Evolutionary conservation across 768 basidiomycete genomes (phyloP).

Genomic region (Podaxis sp.): DNA sequence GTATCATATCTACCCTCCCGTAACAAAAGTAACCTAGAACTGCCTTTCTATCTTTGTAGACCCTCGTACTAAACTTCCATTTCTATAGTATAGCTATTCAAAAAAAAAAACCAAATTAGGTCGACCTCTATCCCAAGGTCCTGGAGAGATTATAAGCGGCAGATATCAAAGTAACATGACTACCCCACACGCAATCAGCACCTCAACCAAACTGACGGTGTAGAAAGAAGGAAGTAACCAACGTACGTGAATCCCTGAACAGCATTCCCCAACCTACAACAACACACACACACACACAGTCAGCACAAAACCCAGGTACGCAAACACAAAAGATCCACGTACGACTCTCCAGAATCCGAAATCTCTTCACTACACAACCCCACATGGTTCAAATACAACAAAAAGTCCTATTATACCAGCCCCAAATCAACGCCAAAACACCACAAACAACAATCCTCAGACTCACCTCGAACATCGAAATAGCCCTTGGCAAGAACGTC

Average conservation of each 20-base stretch:
- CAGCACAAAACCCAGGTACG: neutral
- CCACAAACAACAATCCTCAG: neutral
- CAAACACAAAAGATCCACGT: slow-evolving; percentile 19
- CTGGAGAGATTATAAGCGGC: slow-evolving; percentile 81
- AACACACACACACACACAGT: neutral
- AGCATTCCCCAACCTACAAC: slow-evolving; percentile 70
- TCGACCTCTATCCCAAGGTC: slow-evolving; percentile 27
- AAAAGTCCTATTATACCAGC: slow-evolving; percentile 49
- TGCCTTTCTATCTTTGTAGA: too few species aligned
- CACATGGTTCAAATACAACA: slow-evolving; percentile 83
- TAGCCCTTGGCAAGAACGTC: slow-evolving; percentile 58
- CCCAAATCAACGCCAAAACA: neutral
- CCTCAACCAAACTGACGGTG: neutral
- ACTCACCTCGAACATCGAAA: slow-evolving; percentile 86
- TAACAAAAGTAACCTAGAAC: neutral
- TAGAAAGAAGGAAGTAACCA: slow-evolving; percentile 13
- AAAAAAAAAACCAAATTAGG: neutral
- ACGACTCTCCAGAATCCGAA: slow-evolving; percentile 82
- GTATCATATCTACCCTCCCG: too few species aligned
- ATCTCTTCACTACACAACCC: slow-evolving; percentile 85
- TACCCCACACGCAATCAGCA: slow-evolving; percentile 20
- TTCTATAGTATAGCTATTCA: too few species aligned
- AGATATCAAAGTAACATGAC: slow-evolving; percentile 81
- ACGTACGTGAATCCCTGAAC: slow-evolving; percentile 87
- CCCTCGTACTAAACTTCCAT: too few species aligned